Percentiles rank a stretch among this genome's conserved stretches.
phyloP scores from a whole-genome alignment of 2,329 filamentous ascomycete genomes.

The Alternaria longipes region DNA sequence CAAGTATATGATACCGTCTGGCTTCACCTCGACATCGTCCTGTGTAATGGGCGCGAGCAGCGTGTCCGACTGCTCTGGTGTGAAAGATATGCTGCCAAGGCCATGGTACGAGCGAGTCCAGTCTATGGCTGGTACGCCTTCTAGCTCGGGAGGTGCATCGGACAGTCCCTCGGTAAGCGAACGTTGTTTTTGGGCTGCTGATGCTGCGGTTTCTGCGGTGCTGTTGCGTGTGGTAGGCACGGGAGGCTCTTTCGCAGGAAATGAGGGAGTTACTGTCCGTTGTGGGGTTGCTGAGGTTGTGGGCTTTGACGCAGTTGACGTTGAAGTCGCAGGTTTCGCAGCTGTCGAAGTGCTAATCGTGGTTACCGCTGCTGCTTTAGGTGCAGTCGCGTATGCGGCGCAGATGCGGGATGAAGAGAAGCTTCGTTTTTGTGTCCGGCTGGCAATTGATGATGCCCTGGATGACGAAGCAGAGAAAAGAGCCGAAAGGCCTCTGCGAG shows the following conservation, averaged over 20 bases:
- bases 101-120: slow-evolving; percentile 88
- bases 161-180: slow-evolving; percentile 60
- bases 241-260: slow-evolving; percentile 45
- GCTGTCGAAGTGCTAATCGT: slow-evolving; percentile 21
- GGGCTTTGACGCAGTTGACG: slow-evolving; percentile 21
- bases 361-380: slow-evolving; percentile 27
- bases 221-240: slow-evolving; percentile 44
- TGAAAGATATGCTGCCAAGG: slow-evolving; percentile 75
- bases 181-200: slow-evolving; percentile 43
- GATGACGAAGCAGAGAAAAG: slow-evolving; percentile 29
- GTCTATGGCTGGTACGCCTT: slow-evolving; percentile 69
- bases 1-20: slow-evolving; percentile 94
- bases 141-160: slow-evolving; percentile 60
- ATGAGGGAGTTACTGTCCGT: slow-evolving; percentile 40
- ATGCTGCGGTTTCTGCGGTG: slow-evolving; percentile 36
- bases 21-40: slow-evolving; percentile 93
- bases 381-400: slow-evolving; percentile 37
- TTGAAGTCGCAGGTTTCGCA: slow-evolving; percentile 23
- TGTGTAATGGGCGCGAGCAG: slow-evolving; percentile 73
- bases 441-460: slow-evolving; percentile 23
- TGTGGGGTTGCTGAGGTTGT: slow-evolving; percentile 28
- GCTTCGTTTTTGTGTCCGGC: slow-evolving; percentile 28
- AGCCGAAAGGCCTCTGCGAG: slow-evolving; percentile 31
- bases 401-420: slow-evolving; percentile 33
- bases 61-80: slow-evolving; percentile 72